Evolutionary conservation across 1,139 yeast genomes (phyloP), one percentile per base, ranked within the genome.

Genomic region (Blastobotrys indianensis): DNA sequence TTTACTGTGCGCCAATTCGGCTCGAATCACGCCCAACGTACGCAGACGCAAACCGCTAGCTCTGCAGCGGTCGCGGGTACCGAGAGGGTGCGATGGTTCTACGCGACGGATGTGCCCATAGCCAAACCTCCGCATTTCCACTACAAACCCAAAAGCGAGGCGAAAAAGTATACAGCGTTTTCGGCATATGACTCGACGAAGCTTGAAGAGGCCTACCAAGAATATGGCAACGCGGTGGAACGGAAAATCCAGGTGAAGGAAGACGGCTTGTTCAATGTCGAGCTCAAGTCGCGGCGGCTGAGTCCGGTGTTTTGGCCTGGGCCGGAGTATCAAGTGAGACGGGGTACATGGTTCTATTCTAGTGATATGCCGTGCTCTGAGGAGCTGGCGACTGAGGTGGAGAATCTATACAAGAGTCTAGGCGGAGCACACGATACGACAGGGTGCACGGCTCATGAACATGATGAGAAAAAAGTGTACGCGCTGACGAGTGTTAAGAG

Each of bases 291-390:
- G 6, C 73, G 79, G 61, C 74, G 73, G 45, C 63, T 90, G 55
- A 54, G 68, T 1, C 95, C 97, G 0, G 75, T 82, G 0, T 90
- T 82, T 62, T 90, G 97, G 97, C 82, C 79, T 2, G 97, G 97
- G 1, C 94, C 97, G 0, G 68, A 72, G 1, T 92, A 80, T 59
- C 92, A 85, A 52, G 85, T 90, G 1, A 72, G 96, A 33, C 68
- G 97, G 43, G 96, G 96, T 0, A 64, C 80, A 1, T 90, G 98
- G 98, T 87, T 86, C 60, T 69, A 73, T 42, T 63, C 75, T 4
- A 56, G 60, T 32, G 53, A 58, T 20, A 60, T 63, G 5, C 97
- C 97, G 0, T 64, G 87, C 25, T 64, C 74, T 3, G 70, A 69
- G 7, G 62, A 66, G 1, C 48, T 82, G 3, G 70, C 94, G 0